Base-by-base conservation (phyloP, 1,284 basidiomycete genomes). In the Apiotrichum sp. region DNA sequence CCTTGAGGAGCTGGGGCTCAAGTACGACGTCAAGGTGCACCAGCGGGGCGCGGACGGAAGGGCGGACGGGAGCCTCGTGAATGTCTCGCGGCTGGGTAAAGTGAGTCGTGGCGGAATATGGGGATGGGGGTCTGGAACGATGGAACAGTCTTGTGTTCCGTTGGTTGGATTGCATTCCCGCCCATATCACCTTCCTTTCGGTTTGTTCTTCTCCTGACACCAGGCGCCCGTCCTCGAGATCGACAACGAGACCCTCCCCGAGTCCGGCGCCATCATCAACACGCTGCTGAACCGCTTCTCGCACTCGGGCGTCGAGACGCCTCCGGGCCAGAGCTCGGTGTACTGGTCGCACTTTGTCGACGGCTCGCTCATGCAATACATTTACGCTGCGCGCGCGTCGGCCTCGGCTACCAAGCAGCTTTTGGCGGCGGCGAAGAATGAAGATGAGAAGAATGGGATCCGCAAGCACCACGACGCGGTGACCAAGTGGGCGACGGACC, bases 291-390 rank as follows among this genome's bases (percentile, higher is more conserved):
- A 38, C 7, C 16, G 43, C 36, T 31, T 52, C 14, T 10, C 51
- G 1, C 4, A 41, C 3, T 14, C 45, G 31, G 47, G 47, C 11
- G 53, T 69, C 9, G 69, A 71, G 50, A 16, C 49, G 4, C 57
- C 53, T 9, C 48, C 65, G 5, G 57, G 55, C 32, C 54, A 66
- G 41, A 55, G 62, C 49, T 57, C 55, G 16, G 42, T 63, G 13
- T 71, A 65, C 60, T 74, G 70, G 70, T 49, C 59, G 22, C 67
- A 69, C 62, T 73, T 67, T 47, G 45, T 65, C 44, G 72, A 74
- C 52, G 72, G 67, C 9, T 63, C 58, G 29, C 60, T 69, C 54
- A 69, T 74, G 67, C 65, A 62, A 33, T 55, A 64, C 39, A 60
- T 73, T 33, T 67, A 70, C 50, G 41, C 52, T 36, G 2, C 7